Evolutionary conservation across 2,329 filamentous ascomycete genomes (phyloP), one percentile per base, ranked within the genome.

Genomic region (Diaporthe sp.): DNA sequence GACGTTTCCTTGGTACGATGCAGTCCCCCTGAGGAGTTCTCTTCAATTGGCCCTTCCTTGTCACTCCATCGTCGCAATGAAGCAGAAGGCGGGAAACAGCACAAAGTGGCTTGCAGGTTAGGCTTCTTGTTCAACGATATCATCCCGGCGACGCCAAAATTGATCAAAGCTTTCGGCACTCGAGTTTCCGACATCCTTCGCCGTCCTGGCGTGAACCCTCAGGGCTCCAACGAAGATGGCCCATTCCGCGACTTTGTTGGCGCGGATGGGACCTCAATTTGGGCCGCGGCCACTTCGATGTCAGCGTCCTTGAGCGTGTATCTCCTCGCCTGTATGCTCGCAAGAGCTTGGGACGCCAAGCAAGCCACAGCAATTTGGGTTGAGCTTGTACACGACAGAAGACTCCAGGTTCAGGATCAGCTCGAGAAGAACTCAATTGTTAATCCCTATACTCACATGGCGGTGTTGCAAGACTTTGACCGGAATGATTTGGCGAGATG

Each of bases 41-140:
- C 28, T 28, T 17, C 53, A 10, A 31, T 57, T 3, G 53, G 53
- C 53, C 53, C 53, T 5, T 10, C 53, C 2, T 31, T 57, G 12
- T 57, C 53, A 12, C 53, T 57, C 53, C 10, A 31, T 7, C 53
- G 53, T 3, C 53, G 53, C 1, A 17, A 57, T 4, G 25, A 57
- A 34, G 53, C 53, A 7, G 53, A 57, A 15, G 25, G 25, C 28
- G 53, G 53, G 25, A 13, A 57, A 31, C 53, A 57, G 53, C 53
- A 57, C 53, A 57, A 31, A 20, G 20, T 57, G 53, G 53, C 53
- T 2, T 57, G 53, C 28, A 31, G 53, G 28, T 20, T 57, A 28
- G 53, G 53, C 25, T 57, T 57, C 53, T 20, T 57, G 28, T 57
- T 57, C 53, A 57, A 57, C 53, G 53, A 57, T 13, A 57, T 57